A percentile compares a stretch with the other conserved stretches of the same genome.
These are phyloP conservation scores for Eimeria falciformis DNA, from an alignment of 169 alveolate genomes.

Conservation along the genomic window DNA sequence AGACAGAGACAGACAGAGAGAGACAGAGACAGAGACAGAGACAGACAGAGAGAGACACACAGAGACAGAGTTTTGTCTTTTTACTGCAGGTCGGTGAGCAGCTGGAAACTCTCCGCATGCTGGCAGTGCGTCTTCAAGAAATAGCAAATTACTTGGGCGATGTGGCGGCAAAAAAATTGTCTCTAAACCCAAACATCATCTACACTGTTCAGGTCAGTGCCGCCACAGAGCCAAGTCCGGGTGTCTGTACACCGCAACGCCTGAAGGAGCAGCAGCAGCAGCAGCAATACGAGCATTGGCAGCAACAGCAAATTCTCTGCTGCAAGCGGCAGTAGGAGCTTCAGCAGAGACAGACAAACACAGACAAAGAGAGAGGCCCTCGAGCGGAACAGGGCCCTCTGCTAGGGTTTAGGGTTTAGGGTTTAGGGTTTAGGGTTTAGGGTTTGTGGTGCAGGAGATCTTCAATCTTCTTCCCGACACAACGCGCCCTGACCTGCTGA, in stretches of 20 bases:
- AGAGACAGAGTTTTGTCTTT: too few relatives aligned
- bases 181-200: conserved; percentile 91
- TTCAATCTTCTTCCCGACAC: conserved; percentile 96
- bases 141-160: conserved; percentile 83
- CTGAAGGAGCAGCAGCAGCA: too few relatives aligned
- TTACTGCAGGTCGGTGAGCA: conserved; percentile 82
- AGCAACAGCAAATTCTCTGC: too few relatives aligned
- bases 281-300: too few relatives aligned
- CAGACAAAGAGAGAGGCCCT: too few relatives aligned
- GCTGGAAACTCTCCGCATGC: conserved; percentile 83
- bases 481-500: conserved; percentile 88
- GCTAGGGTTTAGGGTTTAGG: conserved; percentile 52
- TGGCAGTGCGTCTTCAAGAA: conserved; percentile 84
- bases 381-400: too few relatives aligned
- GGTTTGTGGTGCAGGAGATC: conserved; percentile 90
- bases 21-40: too few relatives aligned
- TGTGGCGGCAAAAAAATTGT: conserved; percentile 89
- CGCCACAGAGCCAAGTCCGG: too few relatives aligned
- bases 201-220: conserved; percentile 89
- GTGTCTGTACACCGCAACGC: too few relatives aligned
- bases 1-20: too few relatives aligned
- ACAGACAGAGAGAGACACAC: too few relatives aligned
- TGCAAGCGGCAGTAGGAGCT: too few relatives aligned
- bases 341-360: background rate
- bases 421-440: conserved; percentile 10